Base-by-base conservation (phyloP, 2,329 filamentous ascomycete genomes). In the Pseudonectria buxi region DNA sequence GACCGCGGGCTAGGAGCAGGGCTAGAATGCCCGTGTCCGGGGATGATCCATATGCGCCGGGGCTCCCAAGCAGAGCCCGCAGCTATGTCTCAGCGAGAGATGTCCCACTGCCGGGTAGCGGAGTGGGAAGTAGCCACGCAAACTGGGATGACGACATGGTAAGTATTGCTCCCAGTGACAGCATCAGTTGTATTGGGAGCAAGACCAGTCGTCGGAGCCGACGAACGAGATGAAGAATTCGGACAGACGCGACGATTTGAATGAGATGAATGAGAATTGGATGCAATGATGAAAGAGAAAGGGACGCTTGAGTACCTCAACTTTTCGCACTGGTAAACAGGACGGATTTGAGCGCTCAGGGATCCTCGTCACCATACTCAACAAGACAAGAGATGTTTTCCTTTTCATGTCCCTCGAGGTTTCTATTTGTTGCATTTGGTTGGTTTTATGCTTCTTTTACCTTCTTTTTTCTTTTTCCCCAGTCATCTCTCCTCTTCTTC, bases 121-220 rank as follows among this genome's bases (percentile, higher is more conserved):
- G 55, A 3, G 54, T 57, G 4, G 65, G 67, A 10, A 64, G 59
- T 38, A 65, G 64, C 33, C 56, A 63, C 26, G 59, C 57, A 7
- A 52, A 57, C 27, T 65, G 62, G 55, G 66, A 71, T 9, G 67
- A 71, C 26, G 72, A 76, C 44, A 56, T 59, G 33, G 67, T 63
- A 32, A 78, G 72, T 46, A 61, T 81, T 25, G 73, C 68, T 28
- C 76, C 76, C 2, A 72, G 68, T 47, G 76, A 81, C 51, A 80
- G 76, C 49, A 76, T 81, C 37, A 78, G 74, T 52, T 75, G 72
- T 45, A 65, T 78, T n/a, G 76, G 74, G 14, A 65, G 47, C 40
- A 55, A 51, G 35, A 51, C 39, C 45, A 47, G 50, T 38, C 44
- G 53, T 32, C 45, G 44, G 29, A 51, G 46, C 28, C 49, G 49